These are phyloP conservation scores for Capsicum pubescens DNA, from an alignment of 257 asterid species.

Conservation along the genomic window DNA sequence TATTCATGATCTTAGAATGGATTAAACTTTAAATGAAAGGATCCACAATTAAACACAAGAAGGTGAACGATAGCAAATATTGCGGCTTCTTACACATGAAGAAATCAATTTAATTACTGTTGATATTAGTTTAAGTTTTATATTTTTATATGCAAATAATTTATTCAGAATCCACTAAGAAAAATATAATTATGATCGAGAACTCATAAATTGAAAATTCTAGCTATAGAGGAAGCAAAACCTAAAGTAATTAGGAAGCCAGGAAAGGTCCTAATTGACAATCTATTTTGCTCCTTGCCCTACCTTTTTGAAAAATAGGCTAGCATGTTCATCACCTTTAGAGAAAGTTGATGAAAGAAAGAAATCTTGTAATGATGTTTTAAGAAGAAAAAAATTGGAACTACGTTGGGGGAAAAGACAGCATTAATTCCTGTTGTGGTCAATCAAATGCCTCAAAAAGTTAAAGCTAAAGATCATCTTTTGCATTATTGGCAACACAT, in stretches of 20 bases:
- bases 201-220: too few relatives aligned
- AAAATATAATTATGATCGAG: too few relatives aligned
- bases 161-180: too few relatives aligned
- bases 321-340: conserved; percentile 36
- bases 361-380: conserved; percentile 31
- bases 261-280: background rate
- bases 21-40: background rate
- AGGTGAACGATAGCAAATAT: background rate
- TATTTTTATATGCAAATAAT: too few relatives aligned
- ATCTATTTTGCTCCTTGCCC: conserved; percentile 18
- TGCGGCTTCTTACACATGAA: background rate
- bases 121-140: too few relatives aligned
- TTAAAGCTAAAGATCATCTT: conserved; percentile 27
- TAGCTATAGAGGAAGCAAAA: too few relatives aligned
- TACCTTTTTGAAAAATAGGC: conserved; percentile 25
- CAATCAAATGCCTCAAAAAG: conserved; percentile 41
- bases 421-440: conserved; percentile 30
- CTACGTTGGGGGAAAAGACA: conserved; percentile 25
- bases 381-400: conserved; percentile 27
- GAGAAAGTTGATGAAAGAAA: conserved; percentile 35
- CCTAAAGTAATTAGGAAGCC: background rate
- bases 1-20: background rate
- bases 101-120: too few relatives aligned
- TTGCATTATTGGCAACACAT: conserved; percentile 31
- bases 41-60: background rate